Evolutionary conservation across 202 grass and related monocot species (phyloP), one percentile per base, ranked within the genome.

Genomic region (Bolboschoenoplectus hybrid): DNA sequence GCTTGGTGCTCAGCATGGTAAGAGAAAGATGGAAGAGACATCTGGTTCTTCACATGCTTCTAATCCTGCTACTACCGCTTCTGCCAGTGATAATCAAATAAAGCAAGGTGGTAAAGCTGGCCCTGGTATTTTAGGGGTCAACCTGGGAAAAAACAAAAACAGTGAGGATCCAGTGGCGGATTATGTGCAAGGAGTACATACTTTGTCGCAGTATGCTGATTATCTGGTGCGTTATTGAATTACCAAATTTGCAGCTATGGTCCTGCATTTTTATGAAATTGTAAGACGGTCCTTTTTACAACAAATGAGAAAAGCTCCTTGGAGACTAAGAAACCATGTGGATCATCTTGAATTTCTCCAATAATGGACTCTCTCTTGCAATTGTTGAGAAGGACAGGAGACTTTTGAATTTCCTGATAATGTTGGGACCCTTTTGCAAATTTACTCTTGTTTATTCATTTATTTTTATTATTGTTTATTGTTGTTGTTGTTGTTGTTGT

Each of bases 121-220:
- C 36, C 93, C 97, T 88, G 93, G 97, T 49, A 97, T 99, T 70
- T 86, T 99, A 80, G 97, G 97, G 47, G 93, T 99, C 46, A 99
- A 99, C 90, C 89, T 99, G 39, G 97, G 97, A 57, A 99, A 99
- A 88, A 99, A 99, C 85, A 99, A 99, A 87, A 91, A 83, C 79
- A 99, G 87, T 84, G 93, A 97, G 91, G 97, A 99, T 90, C 93
- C 93, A 55, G 84, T 91, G 85, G 89, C 93, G 88, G 93, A 99
- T 82, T 99, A 97, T 14, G 93, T 99, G 67, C 93, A 99, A 94
- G 97, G 97, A 82, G 89, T 99, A 85, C 97, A 99, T 94, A 96
- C 92, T 12, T 91, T 99, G 82, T 99, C 97, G 10, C 97, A 99
- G 51, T 99, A 99, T 92, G 97, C 93, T 73, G 93, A 99, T 87